Evolutionary conservation across 2,329 filamentous ascomycete species (phyloP).

Genomic region (Venturia oleaginea): DNA sequence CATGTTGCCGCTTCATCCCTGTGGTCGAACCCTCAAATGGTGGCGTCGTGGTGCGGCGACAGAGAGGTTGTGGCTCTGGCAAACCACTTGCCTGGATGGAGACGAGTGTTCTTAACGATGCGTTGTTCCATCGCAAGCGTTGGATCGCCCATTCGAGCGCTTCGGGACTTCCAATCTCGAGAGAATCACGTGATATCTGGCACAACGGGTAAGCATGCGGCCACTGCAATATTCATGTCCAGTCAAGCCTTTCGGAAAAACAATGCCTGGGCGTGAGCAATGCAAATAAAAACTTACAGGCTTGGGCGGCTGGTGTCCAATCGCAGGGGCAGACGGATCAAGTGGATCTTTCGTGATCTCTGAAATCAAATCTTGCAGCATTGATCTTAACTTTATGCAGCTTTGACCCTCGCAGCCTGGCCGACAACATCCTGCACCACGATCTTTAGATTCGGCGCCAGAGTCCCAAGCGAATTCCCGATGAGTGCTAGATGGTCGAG

Average conservation of each 20-base stretch:
- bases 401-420: conserved; percentile 8
- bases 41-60: not conserved
- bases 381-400: conserved; percentile 9
- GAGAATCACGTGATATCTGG: conserved; percentile 9
- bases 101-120: conserved; percentile 6
- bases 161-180: conserved; percentile 8
- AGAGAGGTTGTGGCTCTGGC: not conserved
- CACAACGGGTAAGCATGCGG: not conserved
- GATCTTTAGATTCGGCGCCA: not conserved
- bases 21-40: not conserved
- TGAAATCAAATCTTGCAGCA: conserved; percentile 9
- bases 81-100: not conserved
- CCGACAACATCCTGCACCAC: conserved; percentile 6
- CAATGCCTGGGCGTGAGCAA: not conserved
- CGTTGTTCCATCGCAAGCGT: conserved; percentile 13
- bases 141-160: conserved; percentile 14
- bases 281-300: conserved; percentile 3
- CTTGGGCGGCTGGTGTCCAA: conserved; percentile 4
- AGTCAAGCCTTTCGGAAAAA: not conserved
- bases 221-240: not conserved
- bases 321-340: not conserved
- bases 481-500: not conserved
- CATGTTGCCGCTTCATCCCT: conserved; percentile 9
- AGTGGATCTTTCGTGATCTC: conserved; percentile 9
- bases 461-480: not conserved